Evolutionary conservation across 108 stramenopile genomes (phyloP), one percentile per base, ranked within the genome.

Genomic region (Cyclotella atomus): DNA sequence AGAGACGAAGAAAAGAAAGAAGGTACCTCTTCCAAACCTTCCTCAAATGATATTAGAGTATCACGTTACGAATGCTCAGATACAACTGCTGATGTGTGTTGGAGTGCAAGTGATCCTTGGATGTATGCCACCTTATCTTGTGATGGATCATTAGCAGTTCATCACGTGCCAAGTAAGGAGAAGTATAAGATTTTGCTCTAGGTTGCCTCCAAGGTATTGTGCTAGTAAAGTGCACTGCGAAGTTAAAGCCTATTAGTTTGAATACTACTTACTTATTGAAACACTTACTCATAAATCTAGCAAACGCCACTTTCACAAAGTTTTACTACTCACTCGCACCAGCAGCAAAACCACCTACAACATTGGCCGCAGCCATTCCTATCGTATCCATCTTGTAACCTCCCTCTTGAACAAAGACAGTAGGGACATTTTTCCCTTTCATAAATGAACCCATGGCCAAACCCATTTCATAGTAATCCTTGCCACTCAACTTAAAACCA

Each of bases 121-220:
- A 78, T 97, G 21, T 97, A 96, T 77, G 84, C 87, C 23, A 86
- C 94, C 7, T 77, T 97, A 34, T 94, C 89, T 14, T 96, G 83
- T 75, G 99, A 98, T 84, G 99, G 99, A 8, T 87, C 87, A 17
- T 86, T 97, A 21, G 84, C 88, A 6, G 72, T 97, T 30, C 88
- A 97, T 76, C 96, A 98, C 71, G 99, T 99, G 4, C 97, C 98
- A 7, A 94, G 95, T 60, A 90, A 97, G 53, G 99, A 99, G 82
- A 99, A 99, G 79, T 99, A 99, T 86, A 99, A 98, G 70, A 99
- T 99, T 83, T 83, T 99, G 33, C 75, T 99, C 14, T 99, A 91
- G 38, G 9, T n/a, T n/a, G n/a, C n/a, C n/a, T n/a, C n/a, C n/a
- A n/a, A n/a, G n/a, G n/a, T n/a, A n/a, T n/a, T n/a, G n/a, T n/a